A percentile compares a stretch with the other conserved stretches of the same genome.
Conservation (phyloP, 768 basidiomycete species). For the Collybia nuda region DNA sequence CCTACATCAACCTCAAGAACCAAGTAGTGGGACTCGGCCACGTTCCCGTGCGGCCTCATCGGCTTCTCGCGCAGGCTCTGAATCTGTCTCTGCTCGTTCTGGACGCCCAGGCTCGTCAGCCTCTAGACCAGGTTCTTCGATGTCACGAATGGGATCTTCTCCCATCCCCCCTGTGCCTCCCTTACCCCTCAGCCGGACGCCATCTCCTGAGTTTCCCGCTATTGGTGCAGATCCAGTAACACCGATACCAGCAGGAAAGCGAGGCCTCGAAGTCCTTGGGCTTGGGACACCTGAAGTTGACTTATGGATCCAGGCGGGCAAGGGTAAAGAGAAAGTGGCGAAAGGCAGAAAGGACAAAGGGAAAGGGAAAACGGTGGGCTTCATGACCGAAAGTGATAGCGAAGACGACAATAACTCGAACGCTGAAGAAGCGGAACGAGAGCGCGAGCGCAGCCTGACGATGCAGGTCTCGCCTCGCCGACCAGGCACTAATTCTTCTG, state of each 20-base stretch:
- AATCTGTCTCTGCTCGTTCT: slow-evolving; percentile 4
- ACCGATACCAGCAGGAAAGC: slow-evolving; percentile 18
- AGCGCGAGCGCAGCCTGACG: slow-evolving; percentile 39
- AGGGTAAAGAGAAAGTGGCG: slow-evolving; percentile 22
- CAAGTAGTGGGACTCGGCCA: slow-evolving; percentile 7
- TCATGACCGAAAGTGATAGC: slow-evolving; percentile 32
- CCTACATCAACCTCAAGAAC: slow-evolving; percentile 2
- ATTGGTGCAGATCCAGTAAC: slow-evolving; percentile 30
- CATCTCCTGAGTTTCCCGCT: slow-evolving; percentile 43
- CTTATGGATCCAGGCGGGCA: slow-evolving; percentile 47
- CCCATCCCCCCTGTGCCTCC: slow-evolving; percentile 19
- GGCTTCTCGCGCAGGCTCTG: slow-evolving; percentile 14
- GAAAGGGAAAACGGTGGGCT: slow-evolving; percentile 47
- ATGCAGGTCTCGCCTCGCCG: slow-evolving; percentile 63
- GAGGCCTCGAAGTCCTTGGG: slow-evolving; percentile 33
- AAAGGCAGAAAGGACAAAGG: slow-evolving; percentile 24
- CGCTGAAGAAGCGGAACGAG: slow-evolving; percentile 22
- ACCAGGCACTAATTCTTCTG: slow-evolving; percentile 25
- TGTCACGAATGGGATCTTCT: slow-evolving; percentile 20
- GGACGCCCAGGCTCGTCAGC: slow-evolving; percentile 11
- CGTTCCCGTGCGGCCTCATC: slow-evolving; percentile 9
- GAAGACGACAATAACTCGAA: slow-evolving; percentile 19
- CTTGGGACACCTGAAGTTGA: slow-evolving; percentile 56
- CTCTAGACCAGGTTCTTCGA: slow-evolving; percentile 23
- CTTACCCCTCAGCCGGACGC: slow-evolving; percentile 30